Conservation (phyloP, 2,329 filamentous ascomycete species). For the Dothidotthia symphoricarpi region DNA sequence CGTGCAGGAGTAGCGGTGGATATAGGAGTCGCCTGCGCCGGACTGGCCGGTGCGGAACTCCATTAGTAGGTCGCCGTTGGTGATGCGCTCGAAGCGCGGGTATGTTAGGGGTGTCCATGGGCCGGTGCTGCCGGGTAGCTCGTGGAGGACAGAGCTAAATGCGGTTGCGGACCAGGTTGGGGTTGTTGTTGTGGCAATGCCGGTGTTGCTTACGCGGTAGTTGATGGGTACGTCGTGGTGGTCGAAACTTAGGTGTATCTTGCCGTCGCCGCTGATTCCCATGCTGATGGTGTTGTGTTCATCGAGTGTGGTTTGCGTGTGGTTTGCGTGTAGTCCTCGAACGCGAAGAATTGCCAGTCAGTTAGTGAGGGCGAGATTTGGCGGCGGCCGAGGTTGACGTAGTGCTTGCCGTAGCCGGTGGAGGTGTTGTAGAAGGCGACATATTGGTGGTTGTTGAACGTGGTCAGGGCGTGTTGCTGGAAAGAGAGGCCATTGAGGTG, state of each 20-base stretch:
- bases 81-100: slow-evolving; percentile 48
- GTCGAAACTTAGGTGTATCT: slow-evolving; percentile 55
- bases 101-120: slow-evolving; percentile 48
- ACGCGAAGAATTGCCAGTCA: slow-evolving; percentile 49
- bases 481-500: slow-evolving; percentile 51
- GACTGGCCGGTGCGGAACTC: slow-evolving; percentile 54
- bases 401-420: slow-evolving; percentile 34
- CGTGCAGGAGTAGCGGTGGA: slow-evolving; percentile 46
- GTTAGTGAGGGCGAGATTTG: slow-evolving; percentile 39
- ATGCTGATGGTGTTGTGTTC: slow-evolving; percentile 56
- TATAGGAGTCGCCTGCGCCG: slow-evolving; percentile 51
- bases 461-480: slow-evolving; percentile 51
- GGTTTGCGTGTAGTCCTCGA: slow-evolving; percentile 52
- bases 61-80: slow-evolving; percentile 45
- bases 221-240: slow-evolving; percentile 47
- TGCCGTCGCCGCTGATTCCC: slow-evolving; percentile 53
- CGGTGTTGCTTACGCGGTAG: slow-evolving; percentile 33
- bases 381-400: slow-evolving; percentile 50
- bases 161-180: slow-evolving; percentile 27
- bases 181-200: slow-evolving; percentile 33
- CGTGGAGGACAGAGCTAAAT: slow-evolving; percentile 31
- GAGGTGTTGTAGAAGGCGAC: slow-evolving; percentile 47
- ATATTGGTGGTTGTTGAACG: slow-evolving; percentile 52
- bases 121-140: slow-evolving; percentile 30
- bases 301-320: slow-evolving; percentile 51